Evolutionary conservation across 768 basidiomycete genomes (phyloP), one percentile per base, ranked within the genome.

Genomic region (Boletus vermiculosoides): DNA sequence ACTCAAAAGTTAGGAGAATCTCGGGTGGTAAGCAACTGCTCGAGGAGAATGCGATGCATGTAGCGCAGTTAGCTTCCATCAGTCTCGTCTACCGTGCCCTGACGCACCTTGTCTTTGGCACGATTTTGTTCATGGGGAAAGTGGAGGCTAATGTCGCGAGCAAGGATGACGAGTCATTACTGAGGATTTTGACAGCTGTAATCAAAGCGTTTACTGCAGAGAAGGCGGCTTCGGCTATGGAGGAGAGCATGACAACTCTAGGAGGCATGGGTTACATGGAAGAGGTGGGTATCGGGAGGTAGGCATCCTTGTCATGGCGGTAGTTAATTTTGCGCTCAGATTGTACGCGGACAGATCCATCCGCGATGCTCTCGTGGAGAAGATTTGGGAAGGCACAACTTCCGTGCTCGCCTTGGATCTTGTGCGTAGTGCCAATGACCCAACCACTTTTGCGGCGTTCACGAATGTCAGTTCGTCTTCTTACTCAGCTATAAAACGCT

Each of bases 181-280:
- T 90, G 60, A 76, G 88, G 55, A 73, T 90, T 63, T 64, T 91
- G 51, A 90, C 87, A 0, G 86, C 88, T 11, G 80, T 84, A 4
- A 76, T 80, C 30, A 92, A 92, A 68, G 86, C 84, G 0, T 92
- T 87, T 66, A 78, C 80, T 11, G 81, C 88, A 11, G 83, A 87
- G 61, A 83, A 83, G 59, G 83, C 83, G 0, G 78, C 77, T 51
- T 65, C 77, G 0, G 86, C 82, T 3, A 84, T 91, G 76, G 86
- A 88, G 57, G 86, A 90, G 61, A 81, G 86, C 34, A 91, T 92
- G 88, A 74, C 83, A 33, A 76, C 83, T 6, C 72, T 91, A 2
- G 90, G 90, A 23, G 89, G 89, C 2, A 84, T 86, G 47, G 90
- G 90, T 0, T 92, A 91, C 64, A 92, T 92, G 88, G 86, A 88